Percentiles rank a stretch among this genome's conserved stretches.
These are phyloP conservation scores for Medicago truncatula DNA, from an alignment of 306 rosid species.

Conservation along the genomic window MtrunA17r5.0-ANR NC_053048.1:1755501-1756000, in stretches of 20 bases:
- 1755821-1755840: not conserved
- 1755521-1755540: too few species aligned
- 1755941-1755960: not conserved
- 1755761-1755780: not conserved
- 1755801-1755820: not conserved
- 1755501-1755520: too few species aligned
- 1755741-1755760: not conserved
- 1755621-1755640: too few species aligned
- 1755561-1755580: too few species aligned
- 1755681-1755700: too few species aligned
- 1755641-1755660: too few species aligned
- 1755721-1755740: not conserved
- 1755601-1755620: too few species aligned
- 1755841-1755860: conserved; percentile 9
- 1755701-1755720: not conserved
- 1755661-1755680: too few species aligned
- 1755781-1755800: not conserved
- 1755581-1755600: too few species aligned
- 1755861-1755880: not conserved
- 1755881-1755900: not conserved
- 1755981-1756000: not conserved
- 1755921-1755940: not conserved
- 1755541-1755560: too few species aligned
- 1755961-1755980: not conserved
- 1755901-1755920: not conserved